Conservation (phyloP, 75 land plant genomes). For the Cupressus sempervirens region DNA sequence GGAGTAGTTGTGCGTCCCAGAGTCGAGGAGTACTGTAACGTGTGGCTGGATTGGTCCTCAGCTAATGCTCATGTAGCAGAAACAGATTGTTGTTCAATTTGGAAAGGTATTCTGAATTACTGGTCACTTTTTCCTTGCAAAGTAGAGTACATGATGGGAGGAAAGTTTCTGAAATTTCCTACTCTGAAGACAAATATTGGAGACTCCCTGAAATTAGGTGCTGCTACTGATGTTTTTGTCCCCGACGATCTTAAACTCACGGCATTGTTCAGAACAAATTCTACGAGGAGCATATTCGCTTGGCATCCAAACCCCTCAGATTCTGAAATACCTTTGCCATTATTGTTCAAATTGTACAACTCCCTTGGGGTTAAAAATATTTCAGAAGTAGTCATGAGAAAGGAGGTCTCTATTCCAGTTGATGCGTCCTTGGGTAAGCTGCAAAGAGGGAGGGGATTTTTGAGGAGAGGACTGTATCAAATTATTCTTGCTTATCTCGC, state of each 20-base stretch:
- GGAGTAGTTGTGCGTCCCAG: slow-evolving; percentile 27
- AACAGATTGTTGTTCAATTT: slow-evolving; percentile 30
- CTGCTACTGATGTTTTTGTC: slow-evolving; percentile 38
- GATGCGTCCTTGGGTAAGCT: background rate
- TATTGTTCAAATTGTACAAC: slow-evolving; percentile 26
- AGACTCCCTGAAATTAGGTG: slow-evolving; percentile 9
- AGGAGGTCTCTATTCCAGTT: background rate
- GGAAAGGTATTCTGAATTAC: slow-evolving; percentile 26
- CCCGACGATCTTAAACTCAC: slow-evolving; percentile 42
- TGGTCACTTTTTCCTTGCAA: background rate
- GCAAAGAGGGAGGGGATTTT: background rate
- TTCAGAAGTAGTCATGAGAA: slow-evolving; percentile 28
- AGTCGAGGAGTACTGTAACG: slow-evolving; percentile 31
- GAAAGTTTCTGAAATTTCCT: slow-evolving; percentile 19
- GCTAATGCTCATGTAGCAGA: background rate
- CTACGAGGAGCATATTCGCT: slow-evolving; percentile 14
- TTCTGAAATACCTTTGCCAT: slow-evolving; percentile 12
- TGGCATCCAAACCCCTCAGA: slow-evolving; percentile 33
- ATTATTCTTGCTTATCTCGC: slow-evolving; percentile 42
- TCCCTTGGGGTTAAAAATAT: slow-evolving; percentile 31
- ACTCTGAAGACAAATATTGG: background rate
- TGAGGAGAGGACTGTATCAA: slow-evolving; percentile 18
- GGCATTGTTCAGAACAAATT: slow-evolving; percentile 15
- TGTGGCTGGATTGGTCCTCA: slow-evolving; percentile 38
- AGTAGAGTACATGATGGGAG: background rate